Evolutionary conservation across 148 eudicot species (phyloP), one percentile per base, ranked within the genome.

Genomic region (Camellia granthamiana): DNA sequence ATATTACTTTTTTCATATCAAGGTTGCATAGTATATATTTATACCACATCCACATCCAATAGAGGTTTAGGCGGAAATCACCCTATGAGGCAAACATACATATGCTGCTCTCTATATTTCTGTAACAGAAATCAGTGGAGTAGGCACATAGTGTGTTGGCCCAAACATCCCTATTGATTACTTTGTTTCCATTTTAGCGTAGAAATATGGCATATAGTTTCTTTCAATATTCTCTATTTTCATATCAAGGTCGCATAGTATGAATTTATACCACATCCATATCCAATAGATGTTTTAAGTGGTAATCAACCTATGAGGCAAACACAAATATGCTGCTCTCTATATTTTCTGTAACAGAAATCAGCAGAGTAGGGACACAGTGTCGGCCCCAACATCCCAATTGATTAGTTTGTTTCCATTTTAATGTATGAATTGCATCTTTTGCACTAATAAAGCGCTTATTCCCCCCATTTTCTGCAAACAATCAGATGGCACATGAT

Each of bases 401-500:
- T 7, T 12, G 12, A 55, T 74, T n/a, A 43, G 41, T 46, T 30
- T 19, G 30, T 15, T 47, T 11, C 76, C 46, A 9, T 16, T 19
- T 70, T 43, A 19, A 43, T 44, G 10, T 49, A 42, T 19, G 58
- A 69, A 69, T 46, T 13, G 47, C 8, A 76, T 38, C 6, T 59
- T 38, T 3, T 51, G 46, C 77, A 30, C 38, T 75, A 38, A 6
- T 1, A 38, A 11, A 70, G 23, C 46, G 60, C 43, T 54, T 75
- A 41, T 42, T 76, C 65, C 64, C n/a, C 44, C 43, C 19, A 51
- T 69, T 16, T 59, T 41, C 43, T 62, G 13, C 16, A 72, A 16
- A 56, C 9, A 46, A 63, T 11, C 5, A 69, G 30, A 81, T 18
- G 42, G 68, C 60, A 67, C 62, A 76, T 71, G 77, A 66, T 74